Percentiles rank a stretch among this genome's conserved stretches.
Conservation (phyloP, 768 basidiomycete genomes). For the Lactarius akahatsu region DNA sequence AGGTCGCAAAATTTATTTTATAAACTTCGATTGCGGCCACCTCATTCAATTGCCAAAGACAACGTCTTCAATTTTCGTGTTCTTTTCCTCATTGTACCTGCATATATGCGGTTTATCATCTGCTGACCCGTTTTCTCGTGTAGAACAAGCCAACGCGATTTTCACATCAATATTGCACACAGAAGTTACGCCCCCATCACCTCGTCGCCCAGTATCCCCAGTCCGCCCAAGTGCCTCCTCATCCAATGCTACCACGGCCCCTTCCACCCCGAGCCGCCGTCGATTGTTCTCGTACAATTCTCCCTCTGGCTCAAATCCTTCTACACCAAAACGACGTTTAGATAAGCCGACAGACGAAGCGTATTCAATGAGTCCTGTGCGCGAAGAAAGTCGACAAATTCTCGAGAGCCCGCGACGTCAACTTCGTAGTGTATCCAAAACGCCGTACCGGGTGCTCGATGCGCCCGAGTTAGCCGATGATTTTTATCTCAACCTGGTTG, state of each 20-base stretch:
- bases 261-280: slow-evolving; percentile 48
- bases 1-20: slow-evolving; percentile 1
- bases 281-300: slow-evolving; percentile 71
- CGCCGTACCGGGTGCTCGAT: slow-evolving; percentile 95
- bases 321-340: slow-evolving; percentile 57
- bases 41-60: not conserved
- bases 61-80: not conserved
- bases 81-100: slow-evolving; percentile 12
- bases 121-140: slow-evolving; percentile 24
- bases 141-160: slow-evolving; percentile 83
- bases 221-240: slow-evolving; percentile 35
- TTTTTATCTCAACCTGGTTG: slow-evolving; percentile 97
- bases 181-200: slow-evolving; percentile 73
- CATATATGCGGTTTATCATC: slow-evolving; percentile 27
- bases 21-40: not conserved
- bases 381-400: slow-evolving; percentile 75
- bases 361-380: slow-evolving; percentile 89
- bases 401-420: slow-evolving; percentile 82
- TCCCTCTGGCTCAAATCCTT: slow-evolving; percentile 51
- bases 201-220: slow-evolving; percentile 60
- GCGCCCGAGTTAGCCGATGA: slow-evolving; percentile 97
- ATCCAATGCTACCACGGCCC: slow-evolving; percentile 34
- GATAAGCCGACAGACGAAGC: slow-evolving; percentile 86
- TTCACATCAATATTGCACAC: slow-evolving; percentile 76
- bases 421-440: slow-evolving; percentile 84